Evolutionary conservation across 129 eudicot genomes (phyloP).

Genomic region (Flaveria sonorensis): DNA sequence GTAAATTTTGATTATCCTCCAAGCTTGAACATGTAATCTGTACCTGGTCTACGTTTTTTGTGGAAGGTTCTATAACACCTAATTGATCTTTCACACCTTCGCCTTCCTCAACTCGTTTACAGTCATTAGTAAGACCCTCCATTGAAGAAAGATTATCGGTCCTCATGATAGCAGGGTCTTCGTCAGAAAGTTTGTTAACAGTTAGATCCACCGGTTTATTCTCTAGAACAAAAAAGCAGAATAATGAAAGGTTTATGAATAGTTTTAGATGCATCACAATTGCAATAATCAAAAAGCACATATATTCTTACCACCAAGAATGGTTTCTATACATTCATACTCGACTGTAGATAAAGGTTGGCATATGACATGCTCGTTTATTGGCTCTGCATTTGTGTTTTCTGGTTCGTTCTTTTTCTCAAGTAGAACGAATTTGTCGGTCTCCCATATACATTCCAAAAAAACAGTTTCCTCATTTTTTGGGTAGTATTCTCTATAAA

Average conservation of each 20-base stretch:
- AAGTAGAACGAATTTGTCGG: constrained; percentile 59
- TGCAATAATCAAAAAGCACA: background rate
- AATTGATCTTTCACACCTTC: constrained; percentile 25
- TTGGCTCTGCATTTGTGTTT: constrained; percentile 31
- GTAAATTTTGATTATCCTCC: constrained; percentile 20
- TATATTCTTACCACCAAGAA: constrained; percentile 64
- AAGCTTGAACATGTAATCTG: constrained; percentile 22
- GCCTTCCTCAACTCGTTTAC: constrained; percentile 27
- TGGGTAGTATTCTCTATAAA: constrained; percentile 72
- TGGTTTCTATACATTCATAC: constrained; percentile 55
- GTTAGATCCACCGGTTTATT: constrained; percentile 33
- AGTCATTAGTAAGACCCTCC: constrained; percentile 20
- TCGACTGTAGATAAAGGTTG: constrained; percentile 37
- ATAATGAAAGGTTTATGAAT: background rate
- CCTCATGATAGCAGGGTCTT: constrained; percentile 18
- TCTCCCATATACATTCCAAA: constrained; percentile 77
- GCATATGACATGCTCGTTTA: constrained; percentile 35
- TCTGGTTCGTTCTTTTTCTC: constrained; percentile 47
- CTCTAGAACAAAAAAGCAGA: constrained; percentile 18
- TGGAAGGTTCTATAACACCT: constrained; percentile 3
- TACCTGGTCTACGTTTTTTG: constrained; percentile 19
- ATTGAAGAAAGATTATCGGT: constrained; percentile 20
- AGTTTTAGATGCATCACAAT: background rate
- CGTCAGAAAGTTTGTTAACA: constrained; percentile 22
- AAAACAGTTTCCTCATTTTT: constrained; percentile 45